phyloP scores from a whole-genome alignment of 78 protist genomes.

The Dictyostelium intermedium region DNA sequence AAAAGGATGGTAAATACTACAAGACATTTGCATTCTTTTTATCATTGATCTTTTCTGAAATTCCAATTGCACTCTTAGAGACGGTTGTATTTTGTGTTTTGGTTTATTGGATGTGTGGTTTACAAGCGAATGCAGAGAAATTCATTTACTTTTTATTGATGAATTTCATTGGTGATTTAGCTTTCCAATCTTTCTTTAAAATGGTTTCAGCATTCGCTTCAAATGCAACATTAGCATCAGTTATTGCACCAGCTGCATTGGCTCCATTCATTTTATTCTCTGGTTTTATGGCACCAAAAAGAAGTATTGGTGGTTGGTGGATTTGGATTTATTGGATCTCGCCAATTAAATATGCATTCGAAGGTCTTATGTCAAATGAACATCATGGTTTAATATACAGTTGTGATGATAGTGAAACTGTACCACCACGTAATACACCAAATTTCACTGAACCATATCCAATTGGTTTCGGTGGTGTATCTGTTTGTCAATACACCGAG shows the following conservation, averaged over 20 bases:
- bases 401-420: conserved; percentile 13
- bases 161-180: conserved; percentile 22
- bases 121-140: conserved; percentile 61
- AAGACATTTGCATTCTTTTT: conserved; percentile 43
- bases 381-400: conserved; percentile 29
- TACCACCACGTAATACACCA: conserved; percentile 42
- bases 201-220: conserved; percentile 63
- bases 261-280: conserved; percentile 62
- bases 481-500: background rate
- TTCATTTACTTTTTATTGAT: conserved; percentile 58
- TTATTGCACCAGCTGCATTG: conserved; percentile 65
- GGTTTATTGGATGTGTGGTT: conserved; percentile 80
- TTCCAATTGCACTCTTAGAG: conserved; percentile 49
- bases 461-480: background rate
- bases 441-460: background rate
- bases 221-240: conserved; percentile 37
- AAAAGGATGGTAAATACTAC: conserved; percentile 71
- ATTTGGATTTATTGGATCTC: conserved; percentile 84
- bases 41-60: conserved; percentile 50
- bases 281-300: conserved; percentile 60
- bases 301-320: conserved; percentile 46
- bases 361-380: conserved; percentile 76
- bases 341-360: conserved; percentile 72
- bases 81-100: conserved; percentile 32
- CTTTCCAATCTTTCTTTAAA: conserved; percentile 57